A percentile compares a stretch with the other conserved stretches of the same genome.
phyloP scores from a whole-genome alignment of 1,284 basidiomycete genomes.

The Ustilago nuda region DNA sequence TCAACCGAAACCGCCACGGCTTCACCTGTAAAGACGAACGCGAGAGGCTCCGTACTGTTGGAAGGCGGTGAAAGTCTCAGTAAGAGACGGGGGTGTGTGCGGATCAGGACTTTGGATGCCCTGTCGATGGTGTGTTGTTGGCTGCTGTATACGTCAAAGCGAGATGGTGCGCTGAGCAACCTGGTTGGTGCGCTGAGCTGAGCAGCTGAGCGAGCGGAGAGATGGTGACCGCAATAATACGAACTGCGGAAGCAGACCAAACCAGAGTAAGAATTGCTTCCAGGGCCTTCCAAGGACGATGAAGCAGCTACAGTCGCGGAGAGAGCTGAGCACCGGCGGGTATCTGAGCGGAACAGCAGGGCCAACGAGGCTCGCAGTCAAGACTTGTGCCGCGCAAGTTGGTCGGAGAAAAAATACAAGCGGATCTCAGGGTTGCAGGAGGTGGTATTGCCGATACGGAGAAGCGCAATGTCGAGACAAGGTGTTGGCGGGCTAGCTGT shows the following conservation, averaged over 20 bases:
- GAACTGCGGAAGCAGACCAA: no score
- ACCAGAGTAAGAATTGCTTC: no score
- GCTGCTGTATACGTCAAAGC: neutral
- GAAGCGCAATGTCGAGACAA: neutral
- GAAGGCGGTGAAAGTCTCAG: neutral
- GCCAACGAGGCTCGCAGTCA: neutral
- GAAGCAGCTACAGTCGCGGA: neutral
- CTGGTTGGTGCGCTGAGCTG: neutral
- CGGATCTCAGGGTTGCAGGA: no score
- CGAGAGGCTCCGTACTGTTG: neutral
- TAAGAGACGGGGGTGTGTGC: neutral
- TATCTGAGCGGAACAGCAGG: neutral
- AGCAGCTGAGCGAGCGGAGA: neutral
- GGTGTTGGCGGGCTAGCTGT: neutral
- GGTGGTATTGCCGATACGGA: no score
- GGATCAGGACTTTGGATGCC: neutral
- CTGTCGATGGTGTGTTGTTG: neutral
- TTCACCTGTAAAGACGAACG: neutral
- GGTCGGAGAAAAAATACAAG: neutral
- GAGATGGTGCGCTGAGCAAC: neutral
- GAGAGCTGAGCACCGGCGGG: neutral
- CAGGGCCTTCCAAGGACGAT: no score
- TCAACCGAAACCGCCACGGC: neutral
- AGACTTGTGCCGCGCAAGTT: neutral
- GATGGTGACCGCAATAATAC: neutral